Evolutionary conservation across 2,329 filamentous ascomycete genomes (phyloP).

Genomic region (Ophiocordyceps unilateralis): DNA sequence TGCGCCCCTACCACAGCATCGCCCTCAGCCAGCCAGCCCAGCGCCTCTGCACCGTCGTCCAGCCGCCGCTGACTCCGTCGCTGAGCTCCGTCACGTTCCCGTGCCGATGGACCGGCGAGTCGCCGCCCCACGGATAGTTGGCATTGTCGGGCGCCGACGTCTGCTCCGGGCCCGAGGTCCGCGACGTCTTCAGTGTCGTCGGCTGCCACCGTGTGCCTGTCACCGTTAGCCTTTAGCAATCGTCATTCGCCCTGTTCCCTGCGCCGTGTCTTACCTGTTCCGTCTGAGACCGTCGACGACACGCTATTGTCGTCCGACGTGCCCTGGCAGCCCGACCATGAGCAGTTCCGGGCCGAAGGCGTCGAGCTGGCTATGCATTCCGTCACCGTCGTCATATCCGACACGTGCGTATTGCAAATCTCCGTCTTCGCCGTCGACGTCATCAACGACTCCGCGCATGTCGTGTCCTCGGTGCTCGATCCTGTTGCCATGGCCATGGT

Average conservation of each 20-base stretch:
- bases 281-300: background rate
- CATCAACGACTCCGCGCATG: background rate
- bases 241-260: background rate
- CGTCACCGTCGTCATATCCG: background rate
- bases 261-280: background rate
- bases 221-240: background rate
- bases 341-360: too few relatives aligned
- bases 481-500: background rate
- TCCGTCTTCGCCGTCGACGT: background rate
- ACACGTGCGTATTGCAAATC: background rate
- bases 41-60: background rate
- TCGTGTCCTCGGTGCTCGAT: background rate
- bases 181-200: slow-evolving; percentile 6
- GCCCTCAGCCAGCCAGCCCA: background rate
- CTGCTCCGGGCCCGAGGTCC: background rate
- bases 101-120: slow-evolving; percentile 18
- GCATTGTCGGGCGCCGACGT: slow-evolving; percentile 8
- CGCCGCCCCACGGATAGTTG: slow-evolving; percentile 19
- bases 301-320: background rate
- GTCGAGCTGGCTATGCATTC: background rate
- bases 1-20: background rate
- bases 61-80: slow-evolving; percentile 5
- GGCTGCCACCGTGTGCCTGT: background rate
- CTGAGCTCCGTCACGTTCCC: slow-evolving; percentile 11
- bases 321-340: background rate